Conservation (phyloP, 805 yeast species). For the Wickerhamomyces strasburgensis region DNA sequence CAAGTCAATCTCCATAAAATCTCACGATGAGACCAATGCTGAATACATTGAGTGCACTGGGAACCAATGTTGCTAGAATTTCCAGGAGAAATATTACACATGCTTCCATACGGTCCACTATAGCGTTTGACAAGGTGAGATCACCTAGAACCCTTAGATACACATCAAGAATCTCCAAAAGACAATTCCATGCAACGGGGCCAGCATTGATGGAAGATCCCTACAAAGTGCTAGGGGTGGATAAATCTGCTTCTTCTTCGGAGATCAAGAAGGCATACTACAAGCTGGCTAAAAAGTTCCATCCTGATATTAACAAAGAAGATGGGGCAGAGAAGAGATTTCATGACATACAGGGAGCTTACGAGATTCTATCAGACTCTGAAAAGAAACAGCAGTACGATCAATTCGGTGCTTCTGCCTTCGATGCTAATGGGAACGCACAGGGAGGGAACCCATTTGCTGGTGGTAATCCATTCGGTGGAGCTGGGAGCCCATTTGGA, state of each 20-base stretch:
- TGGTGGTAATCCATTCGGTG: slow-evolving; percentile 47
- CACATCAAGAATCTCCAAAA: background rate
- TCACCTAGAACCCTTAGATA: background rate
- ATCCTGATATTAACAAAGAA: slow-evolving; percentile 95
- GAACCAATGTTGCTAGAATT: too few species aligned
- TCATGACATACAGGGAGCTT: slow-evolving; percentile 91
- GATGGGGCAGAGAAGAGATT: slow-evolving; percentile 81
- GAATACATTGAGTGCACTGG: too few species aligned
- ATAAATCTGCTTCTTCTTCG: slow-evolving; percentile 61
- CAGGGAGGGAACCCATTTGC: slow-evolving; percentile 40
- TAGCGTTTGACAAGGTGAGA: too few species aligned
- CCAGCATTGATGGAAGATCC: slow-evolving; percentile 54
- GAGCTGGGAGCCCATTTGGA: slow-evolving; percentile 42
- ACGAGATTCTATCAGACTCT: slow-evolving; percentile 84
- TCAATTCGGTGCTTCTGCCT: slow-evolving; percentile 85
- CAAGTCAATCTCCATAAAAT: too few species aligned
- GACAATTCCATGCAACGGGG: slow-evolving; percentile 40
- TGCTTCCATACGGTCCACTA: background rate
- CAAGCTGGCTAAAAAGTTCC: slow-evolving; percentile 87
- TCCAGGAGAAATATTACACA: background rate
- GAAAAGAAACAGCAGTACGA: slow-evolving; percentile 85
- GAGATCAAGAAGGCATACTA: slow-evolving; percentile 94
- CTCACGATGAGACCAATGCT: too few species aligned
- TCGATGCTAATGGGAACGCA: slow-evolving; percentile 55
- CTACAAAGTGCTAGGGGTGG: slow-evolving; percentile 76